Percentiles rank a stretch among this genome's conserved stretches.
Conservation (phyloP, 2,329 filamentous ascomycete species). For the Talaromyces sp. region DNA sequence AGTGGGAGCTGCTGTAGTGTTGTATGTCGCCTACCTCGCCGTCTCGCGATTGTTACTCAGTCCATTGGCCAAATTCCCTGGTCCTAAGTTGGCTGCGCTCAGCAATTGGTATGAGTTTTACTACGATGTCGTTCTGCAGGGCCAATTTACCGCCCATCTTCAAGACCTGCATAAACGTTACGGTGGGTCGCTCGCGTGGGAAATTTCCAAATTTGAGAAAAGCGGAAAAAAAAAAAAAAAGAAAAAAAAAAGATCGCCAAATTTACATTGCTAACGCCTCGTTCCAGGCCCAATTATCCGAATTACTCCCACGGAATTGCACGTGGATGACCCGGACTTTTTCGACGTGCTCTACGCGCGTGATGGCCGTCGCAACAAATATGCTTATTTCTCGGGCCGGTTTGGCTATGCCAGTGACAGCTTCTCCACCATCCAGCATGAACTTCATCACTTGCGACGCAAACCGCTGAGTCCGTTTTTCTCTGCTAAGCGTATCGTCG, state of each 20-base stretch:
- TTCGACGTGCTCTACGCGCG: conserved; percentile 26
- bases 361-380: conserved; percentile 27
- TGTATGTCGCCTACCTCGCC: background rate
- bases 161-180: conserved; percentile 19
- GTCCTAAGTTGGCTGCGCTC: conserved; percentile 12
- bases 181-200: conserved; percentile 12
- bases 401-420: conserved; percentile 26
- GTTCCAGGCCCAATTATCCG: conserved; percentile 27
- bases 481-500: conserved; percentile 23
- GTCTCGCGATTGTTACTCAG: conserved; percentile 2
- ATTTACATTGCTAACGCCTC: background rate
- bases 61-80: conserved; percentile 4
- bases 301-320: conserved; percentile 26
- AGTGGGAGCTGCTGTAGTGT: background rate
- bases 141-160: conserved; percentile 19
- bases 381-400: conserved; percentile 21
- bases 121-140: conserved; percentile 19
- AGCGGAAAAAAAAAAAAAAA: background rate
- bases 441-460: conserved; percentile 26
- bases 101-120: conserved; percentile 23
- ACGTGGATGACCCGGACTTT: conserved; percentile 25
- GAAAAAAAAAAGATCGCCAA: background rate
- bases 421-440: conserved; percentile 27
- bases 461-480: conserved; percentile 32
- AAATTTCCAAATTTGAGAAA: background rate